A percentile compares a stretch with the other conserved stretches of the same genome.
Conservation (phyloP, 306 rosid species). For the Cucumis cinereus region DNA sequence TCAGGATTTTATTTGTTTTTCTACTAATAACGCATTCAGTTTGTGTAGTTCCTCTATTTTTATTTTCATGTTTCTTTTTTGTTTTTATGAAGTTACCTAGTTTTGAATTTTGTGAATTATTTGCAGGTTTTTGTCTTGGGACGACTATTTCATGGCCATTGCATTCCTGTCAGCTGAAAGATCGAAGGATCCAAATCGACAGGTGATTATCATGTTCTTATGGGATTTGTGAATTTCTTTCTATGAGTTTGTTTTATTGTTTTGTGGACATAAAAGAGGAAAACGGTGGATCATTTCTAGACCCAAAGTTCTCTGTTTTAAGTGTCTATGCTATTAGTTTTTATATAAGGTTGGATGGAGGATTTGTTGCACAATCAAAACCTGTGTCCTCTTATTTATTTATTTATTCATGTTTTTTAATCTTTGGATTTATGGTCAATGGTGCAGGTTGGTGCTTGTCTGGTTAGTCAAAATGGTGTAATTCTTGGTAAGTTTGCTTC, state of each 20-base stretch:
- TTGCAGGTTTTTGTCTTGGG: conserved; percentile 74
- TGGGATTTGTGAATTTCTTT: background rate
- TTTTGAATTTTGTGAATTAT: background rate
- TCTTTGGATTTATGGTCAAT: conserved; percentile 8
- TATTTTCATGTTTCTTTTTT: background rate
- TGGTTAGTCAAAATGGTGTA: conserved; percentile 73
- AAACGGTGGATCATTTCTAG: background rate
- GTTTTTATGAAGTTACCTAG: background rate
- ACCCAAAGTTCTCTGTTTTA: background rate
- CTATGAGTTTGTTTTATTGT: background rate
- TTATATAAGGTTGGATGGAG: background rate
- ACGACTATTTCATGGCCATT: conserved; percentile 94
- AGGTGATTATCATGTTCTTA: conserved; percentile 36
- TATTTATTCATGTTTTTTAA: background rate
- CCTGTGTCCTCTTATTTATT: background rate
- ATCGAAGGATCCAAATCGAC: conserved; percentile 93
- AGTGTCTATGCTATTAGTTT: background rate
- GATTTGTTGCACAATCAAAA: background rate
- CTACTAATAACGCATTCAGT: background rate
- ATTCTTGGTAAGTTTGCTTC: conserved; percentile 57
- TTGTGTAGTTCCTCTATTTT: background rate
- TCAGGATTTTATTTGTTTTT: background rate
- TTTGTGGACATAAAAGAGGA: background rate
- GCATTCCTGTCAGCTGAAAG: conserved; percentile 95
- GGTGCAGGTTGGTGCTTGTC: conserved; percentile 83